Percentiles rank a stretch among this genome's conserved stretches.
These are phyloP conservation scores for Diaporthe ampelina DNA, from an alignment of 2,329 filamentous ascomycete species.

Conservation along the genomic window DNA sequence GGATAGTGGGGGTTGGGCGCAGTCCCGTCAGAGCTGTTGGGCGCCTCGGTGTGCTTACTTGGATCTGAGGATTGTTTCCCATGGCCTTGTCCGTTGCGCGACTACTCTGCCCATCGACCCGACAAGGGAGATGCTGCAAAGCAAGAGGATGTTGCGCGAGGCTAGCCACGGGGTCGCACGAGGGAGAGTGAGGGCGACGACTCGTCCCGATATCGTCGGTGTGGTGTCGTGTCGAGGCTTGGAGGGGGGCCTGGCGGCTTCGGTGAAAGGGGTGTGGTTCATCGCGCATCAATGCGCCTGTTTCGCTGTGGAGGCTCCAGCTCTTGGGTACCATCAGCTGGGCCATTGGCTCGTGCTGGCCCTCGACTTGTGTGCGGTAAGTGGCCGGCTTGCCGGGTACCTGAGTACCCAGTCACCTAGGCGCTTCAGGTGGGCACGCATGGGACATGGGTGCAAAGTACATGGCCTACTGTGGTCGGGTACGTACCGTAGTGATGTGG, in stretches of 20 bases:
- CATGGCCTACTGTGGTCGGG: no score
- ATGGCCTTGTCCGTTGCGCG: slow-evolving; percentile 61
- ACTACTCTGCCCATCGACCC: slow-evolving; percentile 59
- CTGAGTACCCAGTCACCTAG: neutral
- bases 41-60: slow-evolving; percentile 54
- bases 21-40: neutral
- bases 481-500: no score
- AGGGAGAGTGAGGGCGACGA: neutral
- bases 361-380: neutral
- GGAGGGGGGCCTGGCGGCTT: slow-evolving; percentile 12
- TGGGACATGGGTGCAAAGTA: neutral
- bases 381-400: neutral
- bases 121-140: slow-evolving; percentile 38
- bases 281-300: slow-evolving; percentile 26
- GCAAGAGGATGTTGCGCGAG: slow-evolving; percentile 35
- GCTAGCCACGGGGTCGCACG: slow-evolving; percentile 15
- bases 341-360: neutral
- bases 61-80: slow-evolving; percentile 60
- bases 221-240: slow-evolving; percentile 28
- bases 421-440: neutral
- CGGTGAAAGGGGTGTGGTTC: slow-evolving; percentile 23
- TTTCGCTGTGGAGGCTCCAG: slow-evolving; percentile 22
- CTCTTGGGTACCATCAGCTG: neutral
- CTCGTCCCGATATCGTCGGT: slow-evolving; percentile 29
- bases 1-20: slow-evolving; percentile 17